Conservation (phyloP, 2,329 filamentous ascomycete species). For the Penicillium sp. region DNA sequence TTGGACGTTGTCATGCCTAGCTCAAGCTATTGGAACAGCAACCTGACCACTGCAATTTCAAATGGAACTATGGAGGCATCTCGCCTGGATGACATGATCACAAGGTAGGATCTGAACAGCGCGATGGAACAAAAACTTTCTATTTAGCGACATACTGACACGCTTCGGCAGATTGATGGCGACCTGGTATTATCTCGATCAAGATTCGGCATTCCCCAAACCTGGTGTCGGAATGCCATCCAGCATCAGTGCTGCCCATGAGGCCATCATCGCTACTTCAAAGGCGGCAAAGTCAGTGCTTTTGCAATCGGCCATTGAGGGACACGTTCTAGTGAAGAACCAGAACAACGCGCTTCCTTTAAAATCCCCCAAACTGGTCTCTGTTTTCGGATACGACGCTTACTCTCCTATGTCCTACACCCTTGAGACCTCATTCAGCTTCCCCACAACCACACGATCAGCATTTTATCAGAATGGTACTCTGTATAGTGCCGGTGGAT, state of each 20-base stretch:
- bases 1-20: constrained; percentile 30
- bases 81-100: constrained; percentile 64
- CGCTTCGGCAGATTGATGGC: constrained; percentile 40
- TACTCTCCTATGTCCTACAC: constrained; percentile 4
- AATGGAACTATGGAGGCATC: constrained; percentile 61
- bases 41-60: constrained; percentile 58
- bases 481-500: constrained; percentile 50
- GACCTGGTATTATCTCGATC: constrained; percentile 45
- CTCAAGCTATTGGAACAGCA: constrained; percentile 20
- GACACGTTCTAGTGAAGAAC: constrained; percentile 60
- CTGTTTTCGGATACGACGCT: constrained; percentile 31
- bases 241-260: constrained; percentile 14
- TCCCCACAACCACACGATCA: not conserved
- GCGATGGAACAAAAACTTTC: not conserved
- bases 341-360: constrained; percentile 53
- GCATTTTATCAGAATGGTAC: constrained; percentile 45
- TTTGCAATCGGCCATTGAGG: constrained; percentile 57
- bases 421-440: not conserved
- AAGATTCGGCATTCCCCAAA: constrained; percentile 17
- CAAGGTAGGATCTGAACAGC: constrained; percentile 23
- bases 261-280: constrained; percentile 44
- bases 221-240: constrained; percentile 28
- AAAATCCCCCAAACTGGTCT: constrained; percentile 23
- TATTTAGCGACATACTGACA: not conserved
- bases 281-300: not conserved